Conservation (phyloP, 78 protist species). For the Ministeria vibrans region DNA sequence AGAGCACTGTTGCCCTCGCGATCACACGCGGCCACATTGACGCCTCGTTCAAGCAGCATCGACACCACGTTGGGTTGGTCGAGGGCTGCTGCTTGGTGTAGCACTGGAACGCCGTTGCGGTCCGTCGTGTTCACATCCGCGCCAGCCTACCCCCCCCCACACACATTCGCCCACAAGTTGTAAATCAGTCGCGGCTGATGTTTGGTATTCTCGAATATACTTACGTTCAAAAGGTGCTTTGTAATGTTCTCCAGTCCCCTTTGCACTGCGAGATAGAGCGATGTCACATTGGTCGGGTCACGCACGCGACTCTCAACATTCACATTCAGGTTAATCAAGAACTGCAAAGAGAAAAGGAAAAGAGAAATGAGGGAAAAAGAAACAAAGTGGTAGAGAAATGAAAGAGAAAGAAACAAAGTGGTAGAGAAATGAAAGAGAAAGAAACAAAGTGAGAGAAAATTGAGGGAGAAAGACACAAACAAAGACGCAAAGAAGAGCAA, state of each 20-base stretch:
- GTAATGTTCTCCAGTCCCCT: too few species aligned
- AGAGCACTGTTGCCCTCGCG: background rate
- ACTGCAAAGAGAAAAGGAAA: too few species aligned
- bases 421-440: background rate
- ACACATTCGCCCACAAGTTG: background rate
- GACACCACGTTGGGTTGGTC: background rate
- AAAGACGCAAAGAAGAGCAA: too few species aligned
- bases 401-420: background rate
- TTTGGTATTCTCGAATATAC: too few species aligned
- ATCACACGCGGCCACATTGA: background rate
- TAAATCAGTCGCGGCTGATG: too few species aligned
- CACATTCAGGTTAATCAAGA: background rate
- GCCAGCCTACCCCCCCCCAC: background rate
- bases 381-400: background rate
- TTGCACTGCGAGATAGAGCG: background rate
- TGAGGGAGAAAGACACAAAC: too few species aligned
- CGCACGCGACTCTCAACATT: background rate
- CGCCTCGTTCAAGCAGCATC: background rate
- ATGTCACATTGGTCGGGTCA: background rate
- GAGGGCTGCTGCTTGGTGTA: background rate
- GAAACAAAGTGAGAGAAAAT: background rate
- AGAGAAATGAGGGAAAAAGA: background rate
- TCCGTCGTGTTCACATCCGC: background rate
- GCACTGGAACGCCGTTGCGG: background rate
- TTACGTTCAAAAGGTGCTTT: too few species aligned